A percentile compares a stretch with the other conserved stretches of the same genome.
phyloP scores from a whole-genome alignment of 768 basidiomycete species.

The Cystobasidiopsis lactophilus region DNA sequence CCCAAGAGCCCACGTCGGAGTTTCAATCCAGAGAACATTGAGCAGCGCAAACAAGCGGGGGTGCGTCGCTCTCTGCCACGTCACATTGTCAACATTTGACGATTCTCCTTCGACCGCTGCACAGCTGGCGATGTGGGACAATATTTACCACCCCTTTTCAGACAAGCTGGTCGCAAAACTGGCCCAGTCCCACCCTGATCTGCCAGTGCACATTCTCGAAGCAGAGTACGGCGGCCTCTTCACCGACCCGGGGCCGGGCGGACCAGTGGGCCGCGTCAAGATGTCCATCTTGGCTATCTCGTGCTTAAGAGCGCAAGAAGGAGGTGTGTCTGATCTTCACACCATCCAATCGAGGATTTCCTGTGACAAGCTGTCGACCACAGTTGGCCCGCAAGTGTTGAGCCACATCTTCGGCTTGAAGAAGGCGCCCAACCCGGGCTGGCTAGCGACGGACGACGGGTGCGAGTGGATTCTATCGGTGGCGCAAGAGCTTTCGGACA shows the following conservation, averaged over 20 bases:
- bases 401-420: slow-evolving; percentile 26
- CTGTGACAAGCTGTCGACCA: slow-evolving; percentile 3
- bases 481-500: slow-evolving; percentile 22
- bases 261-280: slow-evolving; percentile 19
- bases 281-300: slow-evolving; percentile 26
- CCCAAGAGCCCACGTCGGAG: slow-evolving; percentile 20
- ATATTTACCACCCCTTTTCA: slow-evolving; percentile 25
- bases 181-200: slow-evolving; percentile 25
- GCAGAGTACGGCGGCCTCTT: slow-evolving; percentile 27
- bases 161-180: slow-evolving; percentile 25
- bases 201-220: slow-evolving; percentile 27
- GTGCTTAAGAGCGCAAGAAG: slow-evolving; percentile 24
- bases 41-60: slow-evolving; percentile 11
- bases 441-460: slow-evolving; percentile 25
- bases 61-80: slow-evolving; percentile 2
- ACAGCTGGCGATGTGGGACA: slow-evolving; percentile 23
- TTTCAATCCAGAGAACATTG: slow-evolving; percentile 13
- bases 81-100: neutral
- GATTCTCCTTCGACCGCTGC: too few species aligned
- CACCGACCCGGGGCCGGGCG: slow-evolving; percentile 21
- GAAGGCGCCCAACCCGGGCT: slow-evolving; percentile 23
- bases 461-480: slow-evolving; percentile 24
- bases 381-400: slow-evolving; percentile 26
- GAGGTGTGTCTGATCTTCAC: neutral
- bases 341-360: neutral